phyloP scores from a whole-genome alignment of 805 yeast genomes.

The Ogataea philodendri region DNA sequence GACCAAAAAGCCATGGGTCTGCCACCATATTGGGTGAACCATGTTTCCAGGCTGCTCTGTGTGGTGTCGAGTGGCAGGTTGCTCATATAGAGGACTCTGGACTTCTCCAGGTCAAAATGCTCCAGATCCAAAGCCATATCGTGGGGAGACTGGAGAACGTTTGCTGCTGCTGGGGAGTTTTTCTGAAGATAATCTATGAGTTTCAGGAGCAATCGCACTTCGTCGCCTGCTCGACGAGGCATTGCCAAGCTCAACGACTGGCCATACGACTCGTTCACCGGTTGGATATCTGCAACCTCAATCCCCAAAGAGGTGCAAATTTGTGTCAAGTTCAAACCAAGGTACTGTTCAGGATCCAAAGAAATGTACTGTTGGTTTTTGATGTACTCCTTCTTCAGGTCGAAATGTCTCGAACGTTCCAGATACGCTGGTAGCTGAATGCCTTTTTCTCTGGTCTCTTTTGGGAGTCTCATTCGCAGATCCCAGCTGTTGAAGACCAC shows the following conservation, averaged over 20 bases:
- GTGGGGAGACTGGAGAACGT: conserved; percentile 68
- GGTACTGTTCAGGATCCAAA: conserved; percentile 43
- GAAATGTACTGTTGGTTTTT: conserved; percentile 64
- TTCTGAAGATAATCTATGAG: conserved; percentile 46
- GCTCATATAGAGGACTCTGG: conserved; percentile 75
- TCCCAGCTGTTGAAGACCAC: conserved; percentile 67
- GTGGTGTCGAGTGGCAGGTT: conserved; percentile 84
- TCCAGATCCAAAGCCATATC: conserved; percentile 73
- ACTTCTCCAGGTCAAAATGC: conserved; percentile 65
- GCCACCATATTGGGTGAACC: conserved; percentile 87
- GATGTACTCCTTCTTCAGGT: conserved; percentile 66
- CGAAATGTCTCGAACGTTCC: conserved; percentile 75
- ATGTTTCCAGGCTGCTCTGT: conserved; percentile 83
- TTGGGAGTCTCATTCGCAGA: conserved; percentile 69
- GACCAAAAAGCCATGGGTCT: conserved; percentile 91
- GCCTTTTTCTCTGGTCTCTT: conserved; percentile 78
- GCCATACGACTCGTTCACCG: conserved; percentile 14
- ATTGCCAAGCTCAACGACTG: conserved; percentile 26
- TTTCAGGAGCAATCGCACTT: conserved; percentile 44
- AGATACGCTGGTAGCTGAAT: conserved; percentile 71
- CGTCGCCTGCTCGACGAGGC: conserved; percentile 44
- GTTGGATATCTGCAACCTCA: conserved; percentile 20
- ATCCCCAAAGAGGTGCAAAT: conserved; percentile 23
- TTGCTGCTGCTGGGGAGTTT: conserved; percentile 43
- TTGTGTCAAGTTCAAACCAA: conserved; percentile 20